These are phyloP conservation scores for Hibiscus tridactylites DNA, from an alignment of 345 rosid species.

Conservation along the genomic window DNA sequence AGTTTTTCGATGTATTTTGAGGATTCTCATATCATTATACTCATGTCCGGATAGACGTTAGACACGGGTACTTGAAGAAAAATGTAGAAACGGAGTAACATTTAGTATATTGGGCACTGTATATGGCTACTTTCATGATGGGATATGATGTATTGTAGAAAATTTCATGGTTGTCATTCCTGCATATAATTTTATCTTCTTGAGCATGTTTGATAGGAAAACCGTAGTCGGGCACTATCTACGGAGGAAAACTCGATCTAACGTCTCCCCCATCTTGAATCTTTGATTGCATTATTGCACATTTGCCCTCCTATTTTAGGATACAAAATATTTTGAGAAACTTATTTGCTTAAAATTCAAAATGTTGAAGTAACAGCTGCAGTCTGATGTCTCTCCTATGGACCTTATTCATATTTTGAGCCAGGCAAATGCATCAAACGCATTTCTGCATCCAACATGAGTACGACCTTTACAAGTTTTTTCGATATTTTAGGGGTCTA, in stretches of 20 bases:
- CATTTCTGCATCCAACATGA: background rate
- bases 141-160: background rate
- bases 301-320: too few species aligned
- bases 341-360: background rate
- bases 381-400: background rate
- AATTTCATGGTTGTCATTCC: background rate
- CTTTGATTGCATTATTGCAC: too few species aligned
- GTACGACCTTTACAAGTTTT: background rate
- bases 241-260: background rate
- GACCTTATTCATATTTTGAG: background rate
- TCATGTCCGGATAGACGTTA: background rate
- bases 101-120: background rate
- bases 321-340: too few species aligned
- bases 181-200: background rate
- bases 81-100: background rate
- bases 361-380: background rate
- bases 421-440: background rate
- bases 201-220: background rate
- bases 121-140: background rate
- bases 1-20: background rate
- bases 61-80: background rate
- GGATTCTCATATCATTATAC: background rate
- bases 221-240: background rate
- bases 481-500: background rate
- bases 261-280: background rate